These are phyloP conservation scores for Ceratobasidium sp. DNA, from an alignment of 1,284 basidiomycete species.

Conservation along the genomic window DNA sequence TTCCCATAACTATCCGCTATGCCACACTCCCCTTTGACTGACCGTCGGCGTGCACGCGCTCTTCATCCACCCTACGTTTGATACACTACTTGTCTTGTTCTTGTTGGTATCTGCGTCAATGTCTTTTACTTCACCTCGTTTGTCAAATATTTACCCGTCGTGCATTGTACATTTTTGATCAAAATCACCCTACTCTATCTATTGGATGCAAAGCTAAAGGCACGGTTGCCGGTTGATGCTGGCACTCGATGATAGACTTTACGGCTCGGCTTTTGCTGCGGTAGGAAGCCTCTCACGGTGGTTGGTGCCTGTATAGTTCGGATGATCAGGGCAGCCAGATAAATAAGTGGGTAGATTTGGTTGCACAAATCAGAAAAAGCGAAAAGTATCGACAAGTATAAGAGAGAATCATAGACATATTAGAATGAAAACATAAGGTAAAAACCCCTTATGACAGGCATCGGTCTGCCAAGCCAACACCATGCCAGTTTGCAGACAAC, in stretches of 20 bases:
- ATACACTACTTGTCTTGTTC: not conserved
- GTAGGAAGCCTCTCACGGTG: too few relatives aligned
- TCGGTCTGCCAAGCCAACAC: conserved; percentile 19
- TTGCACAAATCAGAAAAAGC: not conserved
- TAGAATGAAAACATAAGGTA: not conserved
- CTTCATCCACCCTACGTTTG: conserved; percentile 17
- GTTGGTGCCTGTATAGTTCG: not conserved
- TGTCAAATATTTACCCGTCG: not conserved
- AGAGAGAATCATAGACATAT: not conserved
- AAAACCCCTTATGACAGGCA: conserved; percentile 33
- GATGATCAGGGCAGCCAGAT: not conserved
- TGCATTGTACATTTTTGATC: conserved; percentile 19
- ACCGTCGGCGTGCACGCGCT: conserved; percentile 31
- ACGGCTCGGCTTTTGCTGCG: not conserved
- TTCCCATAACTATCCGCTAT: conserved; percentile 1
- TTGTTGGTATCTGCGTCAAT: conserved; percentile 9
- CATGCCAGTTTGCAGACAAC: not conserved
- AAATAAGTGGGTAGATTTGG: not conserved
- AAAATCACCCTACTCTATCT: conserved; percentile 25
- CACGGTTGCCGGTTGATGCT: too few relatives aligned
- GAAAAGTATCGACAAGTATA: not conserved
- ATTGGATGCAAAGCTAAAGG: not conserved
- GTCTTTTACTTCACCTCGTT: conserved; percentile 3
- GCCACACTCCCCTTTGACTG: not conserved
- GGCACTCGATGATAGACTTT: not conserved